Evolutionary conservation across 1,284 basidiomycete species (phyloP), one percentile per base, ranked within the genome.

Genomic region (Malassezia japonica): DNA sequence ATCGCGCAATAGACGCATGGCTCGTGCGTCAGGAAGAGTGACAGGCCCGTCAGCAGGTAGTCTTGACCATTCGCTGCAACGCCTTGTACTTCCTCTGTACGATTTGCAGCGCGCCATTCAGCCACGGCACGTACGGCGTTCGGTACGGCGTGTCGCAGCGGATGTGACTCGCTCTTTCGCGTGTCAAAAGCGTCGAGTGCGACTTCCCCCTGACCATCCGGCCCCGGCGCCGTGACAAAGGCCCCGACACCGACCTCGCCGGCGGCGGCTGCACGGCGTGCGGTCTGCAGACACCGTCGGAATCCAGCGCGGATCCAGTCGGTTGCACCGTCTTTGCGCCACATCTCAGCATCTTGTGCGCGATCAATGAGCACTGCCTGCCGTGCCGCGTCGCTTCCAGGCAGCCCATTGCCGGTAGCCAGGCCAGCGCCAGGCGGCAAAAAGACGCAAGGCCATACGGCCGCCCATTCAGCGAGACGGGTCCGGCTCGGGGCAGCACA

Each of bases 401-500:
- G 51, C 4, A 54, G n/a, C 27, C 49, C 31, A 27, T 39, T 38
- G 28, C 34, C 37, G 8, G 29, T 29, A 6, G 48, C 36, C n/a
- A 48, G 13, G 8, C 43, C 45, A 4, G 52, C 57, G 5, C 56
- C 54, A n/a, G 51, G 56, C 3, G 62, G 60, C 1, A 62, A 50
- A 16, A 72, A 55, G 6, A 60, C 53, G 32, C 65, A 62, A 6
- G 70, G 70, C 70, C 70, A 72, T 10, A 69, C 62, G 3, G 56
- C 53, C 39, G 64, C 63, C 75, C 75, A 76, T 35, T 75, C 74
- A 1, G 75, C 70, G 3, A 88, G 76, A 16, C 89, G 83, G 13
- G 77, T 77, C 1, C 77, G 77, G 0, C 85, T 88, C 2, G 85
- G 77, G 0, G 89, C 89, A 6, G 83, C 78, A 7, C 79, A 78